Evolutionary conservation across 495 filamentous ascomycete genomes (phyloP), one percentile per base, ranked within the genome.

Genomic region (Neurospora sp.): DNA sequence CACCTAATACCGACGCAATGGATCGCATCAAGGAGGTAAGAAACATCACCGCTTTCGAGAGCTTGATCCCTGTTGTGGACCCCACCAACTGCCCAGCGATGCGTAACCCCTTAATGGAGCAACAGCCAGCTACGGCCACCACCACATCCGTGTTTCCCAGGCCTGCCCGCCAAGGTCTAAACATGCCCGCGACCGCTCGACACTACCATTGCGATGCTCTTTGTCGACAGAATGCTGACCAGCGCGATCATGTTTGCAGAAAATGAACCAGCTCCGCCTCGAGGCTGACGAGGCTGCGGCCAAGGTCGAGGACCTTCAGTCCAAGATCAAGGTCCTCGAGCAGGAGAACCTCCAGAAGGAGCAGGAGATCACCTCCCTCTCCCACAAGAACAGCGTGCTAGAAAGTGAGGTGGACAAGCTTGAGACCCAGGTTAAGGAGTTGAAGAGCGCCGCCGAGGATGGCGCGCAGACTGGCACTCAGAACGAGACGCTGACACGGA

Each of bases 291-390:
- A 93, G 77, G 88, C 91, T 70, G 79, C 89, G 72, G 80, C 85
- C 78, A 90, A 94, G 85, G 90, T 89, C 77, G 95, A 97, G 78
- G 95, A 98, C 82, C 89, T 97, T 76, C 88, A 94, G 85, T 76
- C 83, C 80, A 92, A 91, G 83, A 89, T 98, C 83, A 98, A 98
- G 86, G 84, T 82, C 27, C 88, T 99, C 73, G 94, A 99, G 84
- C 92, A 97, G 81, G 95, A 98, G 85, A 98, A 94, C 81, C 88
- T 96, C 53, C 83, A 90, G 72, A 98, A 99, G 87, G 96, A 98
- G 84, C 95, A 99, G 82, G 95, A 98, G 83, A 97, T 99, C 80
- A 93, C 90, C 72, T 99, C 96, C 38, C 91, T 99, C 72, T 87
- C 89, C 78, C 94, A 98, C 90, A 94, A 92, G 83, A 97, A 96